These are phyloP conservation scores for Amylostereum areolatum DNA, from an alignment of 1,284 basidiomycete genomes.

Conservation along the genomic window DNA sequence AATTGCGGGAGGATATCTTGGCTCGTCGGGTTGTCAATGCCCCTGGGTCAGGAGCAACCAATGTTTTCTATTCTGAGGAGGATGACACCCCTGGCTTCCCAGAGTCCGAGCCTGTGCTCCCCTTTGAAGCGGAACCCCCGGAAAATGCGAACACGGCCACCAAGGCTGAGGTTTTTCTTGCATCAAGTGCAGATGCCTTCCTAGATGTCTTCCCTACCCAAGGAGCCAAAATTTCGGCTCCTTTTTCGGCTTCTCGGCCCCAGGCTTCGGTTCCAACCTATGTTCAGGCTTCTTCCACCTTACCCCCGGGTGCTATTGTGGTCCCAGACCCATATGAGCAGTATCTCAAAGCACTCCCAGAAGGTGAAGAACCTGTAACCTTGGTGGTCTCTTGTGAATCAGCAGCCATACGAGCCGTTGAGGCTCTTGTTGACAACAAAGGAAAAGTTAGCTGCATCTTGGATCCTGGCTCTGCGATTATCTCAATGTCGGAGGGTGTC, in stretches of 20 bases:
- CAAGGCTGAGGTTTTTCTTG: background rate
- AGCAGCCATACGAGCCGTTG: slow-evolving; percentile 8
- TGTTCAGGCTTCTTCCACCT: no score
- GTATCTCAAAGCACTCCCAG: background rate
- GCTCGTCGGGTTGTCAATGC: no score
- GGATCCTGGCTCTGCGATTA: slow-evolving; percentile 19
- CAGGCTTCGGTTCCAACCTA: no score
- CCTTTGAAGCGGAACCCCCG: background rate
- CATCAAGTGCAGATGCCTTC: background rate
- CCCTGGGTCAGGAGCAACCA: background rate
- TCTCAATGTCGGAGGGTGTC: slow-evolving; percentile 19
- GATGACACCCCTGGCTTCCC: background rate
- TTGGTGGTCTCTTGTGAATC: background rate
- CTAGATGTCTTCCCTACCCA: no score
- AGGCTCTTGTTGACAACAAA: slow-evolving; percentile 7
- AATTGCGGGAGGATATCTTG: background rate
- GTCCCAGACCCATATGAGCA: background rate
- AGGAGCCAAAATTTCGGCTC: no score
- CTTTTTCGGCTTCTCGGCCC: no score
- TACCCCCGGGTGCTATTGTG: no score
- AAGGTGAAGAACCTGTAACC: background rate
- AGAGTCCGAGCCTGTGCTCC: no score
- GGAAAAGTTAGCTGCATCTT: slow-evolving; percentile 15
- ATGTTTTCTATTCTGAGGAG: background rate
- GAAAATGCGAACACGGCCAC: background rate